Evolutionary conservation across 2,329 filamentous ascomycete genomes (phyloP), one percentile per base, ranked within the genome.

Genomic region (Fusarium concolor): DNA sequence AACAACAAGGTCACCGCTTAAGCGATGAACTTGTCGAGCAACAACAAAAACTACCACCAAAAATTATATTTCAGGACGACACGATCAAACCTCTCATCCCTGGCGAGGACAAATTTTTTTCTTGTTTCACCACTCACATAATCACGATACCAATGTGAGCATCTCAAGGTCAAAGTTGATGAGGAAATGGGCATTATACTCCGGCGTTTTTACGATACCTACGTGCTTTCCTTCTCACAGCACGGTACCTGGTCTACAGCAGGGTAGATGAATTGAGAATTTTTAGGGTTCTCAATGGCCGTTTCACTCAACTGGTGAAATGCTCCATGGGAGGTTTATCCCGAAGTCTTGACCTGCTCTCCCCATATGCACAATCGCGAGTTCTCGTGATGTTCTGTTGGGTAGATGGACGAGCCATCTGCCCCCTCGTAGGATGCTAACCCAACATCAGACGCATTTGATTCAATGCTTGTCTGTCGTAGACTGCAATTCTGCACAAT

Each of bases 261-360:
- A 79, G 76, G 77, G 76, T 80, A 80, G 78, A 79, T 78, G 76
- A 79, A 79, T 79, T 77, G 78, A 80, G 78, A 79, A 79, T 79
- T 79, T 76, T 76, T 67, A 78, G 68, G 68, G 78, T 82, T 88
- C 83, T 87, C 85, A 87, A 90, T 90, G 89, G 90, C 89, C 89
- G 86, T 90, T 90, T 91, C 89, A 89, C 87, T 72, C 77, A 77
- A 73, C 67, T 79, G 78, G 87, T 90, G 89, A 89, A 88, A 86
- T 90, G 89, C 79, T 90, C 88, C 89, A 90, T 90, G 88, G 88
- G 90, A 91, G 89, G 87, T 87, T 79, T 79, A 80, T 91, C 89
- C 89, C 89, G 88, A 90, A 91, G 88, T 82, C 80, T 65, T 74
- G 62, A 63, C 66, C 62, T 72, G 68, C 72, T 72, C 61, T 69